phyloP scores from a whole-genome alignment of 1,284 basidiomycete genomes.

The Moniliella sp. region DNA sequence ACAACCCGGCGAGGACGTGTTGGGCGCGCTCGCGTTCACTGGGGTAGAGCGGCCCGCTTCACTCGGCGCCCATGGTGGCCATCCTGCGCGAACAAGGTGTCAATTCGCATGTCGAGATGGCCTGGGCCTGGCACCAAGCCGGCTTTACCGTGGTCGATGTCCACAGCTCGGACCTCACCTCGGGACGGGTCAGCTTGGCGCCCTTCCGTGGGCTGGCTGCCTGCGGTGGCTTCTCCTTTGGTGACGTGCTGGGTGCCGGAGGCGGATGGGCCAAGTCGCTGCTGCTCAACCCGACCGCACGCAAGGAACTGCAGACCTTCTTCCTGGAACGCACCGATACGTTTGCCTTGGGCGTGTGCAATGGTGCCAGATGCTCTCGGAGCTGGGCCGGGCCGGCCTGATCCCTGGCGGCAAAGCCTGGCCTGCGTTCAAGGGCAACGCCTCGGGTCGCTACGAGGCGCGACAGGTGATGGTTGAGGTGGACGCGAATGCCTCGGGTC shows the following conservation, averaged over 20 bases:
- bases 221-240: conserved; percentile 94
- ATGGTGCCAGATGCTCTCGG: conserved; percentile 91
- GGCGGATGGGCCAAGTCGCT: conserved; percentile 93
- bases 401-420: conserved; percentile 66
- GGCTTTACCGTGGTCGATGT: conserved; percentile 88
- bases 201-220: conserved; percentile 72
- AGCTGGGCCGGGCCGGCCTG: conserved; percentile 47
- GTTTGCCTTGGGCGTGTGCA: conserved; percentile 85
- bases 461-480: conserved; percentile 62
- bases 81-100: conserved; percentile 94
- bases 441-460: conserved; percentile 72
- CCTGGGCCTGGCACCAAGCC: conserved; percentile 76
- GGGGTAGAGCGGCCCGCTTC: conserved; percentile 10
- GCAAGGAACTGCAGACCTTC: conserved; percentile 57
- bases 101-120: conserved; percentile 96
- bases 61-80: conserved; percentile 59
- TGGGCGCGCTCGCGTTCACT: conserved; percentile 6
- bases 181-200: conserved; percentile 45
- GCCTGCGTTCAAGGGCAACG: conserved; percentile 78
- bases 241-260: conserved; percentile 92
- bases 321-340: conserved; percentile 52
- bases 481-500: conserved; percentile 39
- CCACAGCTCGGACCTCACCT: conserved; percentile 90
- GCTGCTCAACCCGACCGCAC: conserved; percentile 53
- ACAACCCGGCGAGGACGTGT: conserved; percentile 16